Conservation (phyloP, 257 asterid species). For the Eucommia ulmoides region DNA sequence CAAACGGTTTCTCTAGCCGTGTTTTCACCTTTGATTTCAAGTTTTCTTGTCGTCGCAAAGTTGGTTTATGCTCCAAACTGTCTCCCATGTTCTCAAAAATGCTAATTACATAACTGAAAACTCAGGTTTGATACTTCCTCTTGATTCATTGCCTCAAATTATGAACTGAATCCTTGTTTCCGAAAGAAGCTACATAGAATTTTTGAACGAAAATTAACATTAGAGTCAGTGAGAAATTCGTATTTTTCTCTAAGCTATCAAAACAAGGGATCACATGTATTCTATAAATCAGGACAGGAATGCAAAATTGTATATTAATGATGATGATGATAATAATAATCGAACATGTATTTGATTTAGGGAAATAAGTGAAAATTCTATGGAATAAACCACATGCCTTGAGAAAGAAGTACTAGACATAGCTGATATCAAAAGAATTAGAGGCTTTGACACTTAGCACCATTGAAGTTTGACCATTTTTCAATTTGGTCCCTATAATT, state of each 20-base stretch:
- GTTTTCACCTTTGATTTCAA: conserved; percentile 18
- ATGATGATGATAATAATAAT: too few species aligned
- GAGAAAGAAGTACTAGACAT: too few species aligned
- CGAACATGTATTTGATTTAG: too few species aligned
- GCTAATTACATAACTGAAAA: conserved; percentile 17
- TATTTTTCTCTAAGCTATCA: background rate
- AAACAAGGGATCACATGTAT: too few species aligned
- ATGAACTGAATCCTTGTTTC: background rate
- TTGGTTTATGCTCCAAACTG: conserved; percentile 19
- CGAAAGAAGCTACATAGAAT: background rate
- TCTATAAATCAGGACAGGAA: too few species aligned
- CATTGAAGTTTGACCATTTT: too few species aligned
- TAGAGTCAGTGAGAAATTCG: background rate
- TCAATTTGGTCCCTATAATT: too few species aligned
- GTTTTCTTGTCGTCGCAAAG: conserved; percentile 13
- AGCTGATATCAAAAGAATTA: too few species aligned
- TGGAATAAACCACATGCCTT: too few species aligned
- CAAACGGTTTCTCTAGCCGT: conserved; percentile 24
- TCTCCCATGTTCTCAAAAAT: conserved; percentile 26
- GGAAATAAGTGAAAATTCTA: too few species aligned
- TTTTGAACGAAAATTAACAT: background rate
- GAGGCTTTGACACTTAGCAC: too few species aligned
- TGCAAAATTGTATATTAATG: too few species aligned
- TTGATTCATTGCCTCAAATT: background rate
- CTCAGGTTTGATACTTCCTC: background rate